phyloP scores from a whole-genome alignment of 1,284 basidiomycete species.

The Athelia sp. region DNA sequence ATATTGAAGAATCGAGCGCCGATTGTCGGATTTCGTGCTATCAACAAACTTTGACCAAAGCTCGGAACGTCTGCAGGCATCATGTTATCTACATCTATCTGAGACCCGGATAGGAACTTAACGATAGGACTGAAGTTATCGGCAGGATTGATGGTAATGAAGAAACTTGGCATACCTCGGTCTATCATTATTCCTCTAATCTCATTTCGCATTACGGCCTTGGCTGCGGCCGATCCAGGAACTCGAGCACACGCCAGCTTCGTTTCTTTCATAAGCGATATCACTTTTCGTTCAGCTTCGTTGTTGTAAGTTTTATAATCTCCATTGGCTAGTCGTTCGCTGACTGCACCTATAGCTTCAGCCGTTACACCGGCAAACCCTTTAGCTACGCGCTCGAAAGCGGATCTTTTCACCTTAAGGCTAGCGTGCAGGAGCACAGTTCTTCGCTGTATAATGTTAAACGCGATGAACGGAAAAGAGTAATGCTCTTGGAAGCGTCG shows the following conservation, averaged over 20 bases:
- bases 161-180: constrained; percentile 27
- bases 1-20: constrained; percentile 33
- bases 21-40: constrained; percentile 30
- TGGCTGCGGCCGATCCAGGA: constrained; percentile 23
- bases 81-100: constrained; percentile 26
- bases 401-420: constrained; percentile 18
- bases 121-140: constrained; percentile 32
- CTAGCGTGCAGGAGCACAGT: constrained; percentile 20
- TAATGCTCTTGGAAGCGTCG: constrained; percentile 28
- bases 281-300: constrained; percentile 19
- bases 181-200: constrained; percentile 26
- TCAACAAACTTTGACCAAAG: constrained; percentile 21
- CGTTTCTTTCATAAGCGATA: constrained; percentile 28
- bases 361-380: constrained; percentile 15
- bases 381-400: constrained; percentile 17
- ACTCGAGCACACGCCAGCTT: constrained; percentile 24
- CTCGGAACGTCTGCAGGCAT: constrained; percentile 17
- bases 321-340: constrained; percentile 15
- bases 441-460: constrained; percentile 30
- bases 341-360: constrained; percentile 12
- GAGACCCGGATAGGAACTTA: constrained; percentile 25
- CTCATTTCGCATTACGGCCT: constrained; percentile 28
- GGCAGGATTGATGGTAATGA: constrained; percentile 35
- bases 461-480: constrained; percentile 30
- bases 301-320: constrained; percentile 13